Conservation (phyloP, 805 yeast genomes). For the Saccharomycopsis schoenii region DNA sequence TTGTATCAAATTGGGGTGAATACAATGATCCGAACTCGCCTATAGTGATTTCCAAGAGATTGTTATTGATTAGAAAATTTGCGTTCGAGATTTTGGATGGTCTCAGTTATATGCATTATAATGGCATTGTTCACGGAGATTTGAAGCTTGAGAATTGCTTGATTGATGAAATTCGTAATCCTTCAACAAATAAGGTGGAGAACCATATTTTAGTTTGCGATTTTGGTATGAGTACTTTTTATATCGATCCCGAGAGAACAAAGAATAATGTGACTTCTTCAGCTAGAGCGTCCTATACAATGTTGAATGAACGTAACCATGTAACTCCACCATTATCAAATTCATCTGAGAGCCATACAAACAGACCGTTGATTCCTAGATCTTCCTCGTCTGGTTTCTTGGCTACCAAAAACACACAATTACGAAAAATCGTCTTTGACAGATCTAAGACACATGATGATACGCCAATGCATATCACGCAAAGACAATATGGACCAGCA, state of each 20-base stretch:
- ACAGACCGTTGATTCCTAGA: conserved; percentile 27
- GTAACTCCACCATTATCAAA: neutral
- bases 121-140: conserved; percentile 70
- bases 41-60: conserved; percentile 28
- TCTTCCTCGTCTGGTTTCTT: conserved; percentile 25
- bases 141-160: conserved; percentile 74
- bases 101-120: conserved; percentile 52
- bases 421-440: conserved; percentile 23
- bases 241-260: conserved; percentile 16
- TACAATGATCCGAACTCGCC: conserved; percentile 24
- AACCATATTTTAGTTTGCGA: conserved; percentile 60
- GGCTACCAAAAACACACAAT: conserved; percentile 11
- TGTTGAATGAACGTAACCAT: conserved; percentile 4
- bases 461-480: conserved; percentile 24
- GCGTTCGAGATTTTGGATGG: conserved; percentile 49
- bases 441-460: conserved; percentile 27
- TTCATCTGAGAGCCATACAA: conserved; percentile 11
- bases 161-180: conserved; percentile 33
- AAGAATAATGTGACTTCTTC: conserved; percentile 13
- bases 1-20: conserved; percentile 60
- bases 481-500: conserved; percentile 25
- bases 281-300: conserved; percentile 16
- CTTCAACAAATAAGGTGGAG: conserved; percentile 22
- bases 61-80: conserved; percentile 29
- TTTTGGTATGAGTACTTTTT: conserved; percentile 66